Percentiles rank a stretch among this genome's conserved stretches.
Conservation (phyloP, 2,329 filamentous ascomycete genomes). For the Calonectria pseudoturangicola region DNA sequence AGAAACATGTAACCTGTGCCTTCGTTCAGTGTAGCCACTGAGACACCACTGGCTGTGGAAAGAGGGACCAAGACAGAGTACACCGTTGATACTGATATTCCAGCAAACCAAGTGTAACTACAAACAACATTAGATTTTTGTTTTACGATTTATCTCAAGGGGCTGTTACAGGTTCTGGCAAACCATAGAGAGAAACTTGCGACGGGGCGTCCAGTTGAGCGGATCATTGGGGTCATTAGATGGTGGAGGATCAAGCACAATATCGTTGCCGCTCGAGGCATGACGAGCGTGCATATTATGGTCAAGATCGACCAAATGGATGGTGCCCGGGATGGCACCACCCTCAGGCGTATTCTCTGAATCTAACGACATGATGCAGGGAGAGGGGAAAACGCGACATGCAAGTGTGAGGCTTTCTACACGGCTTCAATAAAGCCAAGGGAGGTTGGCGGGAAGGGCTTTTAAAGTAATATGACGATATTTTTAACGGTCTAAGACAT, state of each 20-base stretch:
- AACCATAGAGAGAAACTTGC: constrained; percentile 53
- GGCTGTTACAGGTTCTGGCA: constrained; percentile 56
- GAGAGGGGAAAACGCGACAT: not conserved
- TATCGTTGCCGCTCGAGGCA: constrained; percentile 59
- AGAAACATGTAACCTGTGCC: constrained; percentile 66
- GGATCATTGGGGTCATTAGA: constrained; percentile 71
- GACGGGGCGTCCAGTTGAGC: constrained; percentile 66
- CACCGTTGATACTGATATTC: constrained; percentile 63
- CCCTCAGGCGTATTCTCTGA: constrained; percentile 19
- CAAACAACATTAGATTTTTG: not conserved
- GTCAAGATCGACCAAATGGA: constrained; percentile 63
- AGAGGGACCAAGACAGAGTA: constrained; percentile 63
- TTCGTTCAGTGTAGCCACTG: constrained; percentile 60
- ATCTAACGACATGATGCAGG: constrained; percentile 3
- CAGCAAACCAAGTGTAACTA: constrained; percentile 62
- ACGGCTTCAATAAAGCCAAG: not conserved
- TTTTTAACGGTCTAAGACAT: not conserved
- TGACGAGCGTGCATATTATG: constrained; percentile 58
- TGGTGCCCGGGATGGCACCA: constrained; percentile 60
- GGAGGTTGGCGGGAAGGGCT: not conserved
- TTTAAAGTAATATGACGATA: not conserved
- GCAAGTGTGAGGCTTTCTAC: not conserved
- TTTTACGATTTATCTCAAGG: not conserved
- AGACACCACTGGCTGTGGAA: constrained; percentile 56
- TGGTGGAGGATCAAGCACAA: constrained; percentile 71